These are phyloP conservation scores for Aspergillus piperis DNA, from an alignment of 2,329 filamentous ascomycete species.

Conservation along the genomic window DNA sequence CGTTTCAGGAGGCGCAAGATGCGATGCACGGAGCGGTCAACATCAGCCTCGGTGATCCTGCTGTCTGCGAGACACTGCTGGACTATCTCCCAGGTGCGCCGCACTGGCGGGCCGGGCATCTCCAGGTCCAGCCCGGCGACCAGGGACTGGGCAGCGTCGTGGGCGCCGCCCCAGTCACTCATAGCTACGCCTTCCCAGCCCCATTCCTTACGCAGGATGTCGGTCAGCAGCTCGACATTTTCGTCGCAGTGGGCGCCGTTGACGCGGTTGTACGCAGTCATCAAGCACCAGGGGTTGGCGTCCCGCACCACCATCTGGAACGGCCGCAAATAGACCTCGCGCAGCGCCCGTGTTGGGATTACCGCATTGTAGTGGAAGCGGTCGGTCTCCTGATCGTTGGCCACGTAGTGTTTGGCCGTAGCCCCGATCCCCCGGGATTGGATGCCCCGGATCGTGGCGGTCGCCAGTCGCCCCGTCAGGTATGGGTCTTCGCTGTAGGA, in stretches of 20 bases:
- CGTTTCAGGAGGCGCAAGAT: not conserved
- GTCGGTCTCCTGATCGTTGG: conserved; percentile 16
- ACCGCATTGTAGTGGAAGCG: conserved; percentile 8
- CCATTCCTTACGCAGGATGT: not conserved
- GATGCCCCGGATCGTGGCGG: conserved; percentile 5
- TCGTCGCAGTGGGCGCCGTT: no score
- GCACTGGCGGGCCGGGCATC: not conserved
- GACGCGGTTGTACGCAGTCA: no score
- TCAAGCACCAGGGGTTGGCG: no score
- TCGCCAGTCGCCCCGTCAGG: conserved; percentile 12
- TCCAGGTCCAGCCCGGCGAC: not conserved
- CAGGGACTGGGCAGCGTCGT: not conserved
- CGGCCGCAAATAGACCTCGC: conserved; percentile 23
- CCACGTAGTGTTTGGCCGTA: conserved; percentile 21
- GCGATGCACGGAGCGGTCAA: not conserved
- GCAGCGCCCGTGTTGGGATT: conserved; percentile 11
- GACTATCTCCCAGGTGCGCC: no score
- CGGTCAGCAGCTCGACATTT: not conserved
- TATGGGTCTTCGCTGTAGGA: conserved; percentile 19
- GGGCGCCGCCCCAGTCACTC: not conserved
- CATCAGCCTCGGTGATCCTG: not conserved
- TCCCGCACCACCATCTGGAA: not conserved
- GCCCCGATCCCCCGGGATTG: conserved; percentile 14
- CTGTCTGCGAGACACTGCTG: not conserved
- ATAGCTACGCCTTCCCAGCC: not conserved